Evolutionary conservation across 345 rosid genomes (phyloP).

Genomic region (Rubroshorea leprosula): DNA sequence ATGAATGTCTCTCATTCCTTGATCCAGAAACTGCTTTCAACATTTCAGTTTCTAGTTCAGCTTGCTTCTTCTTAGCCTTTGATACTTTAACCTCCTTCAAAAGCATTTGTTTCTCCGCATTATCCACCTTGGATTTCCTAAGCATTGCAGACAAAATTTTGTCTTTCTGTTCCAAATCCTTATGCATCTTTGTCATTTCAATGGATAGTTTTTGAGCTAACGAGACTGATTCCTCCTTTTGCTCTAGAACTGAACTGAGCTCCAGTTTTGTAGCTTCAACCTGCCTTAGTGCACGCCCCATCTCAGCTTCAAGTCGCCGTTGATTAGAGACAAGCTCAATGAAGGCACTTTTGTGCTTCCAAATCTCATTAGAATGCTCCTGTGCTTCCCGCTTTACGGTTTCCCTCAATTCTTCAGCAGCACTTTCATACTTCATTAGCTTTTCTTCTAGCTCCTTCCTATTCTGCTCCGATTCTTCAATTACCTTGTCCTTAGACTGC

Average conservation of each 20-base stretch:
- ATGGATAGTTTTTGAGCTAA: conserved; percentile 49
- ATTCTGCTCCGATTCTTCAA: conserved; percentile 51
- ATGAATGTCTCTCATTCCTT: conserved; percentile 59
- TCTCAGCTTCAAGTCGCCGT: conserved; percentile 81
- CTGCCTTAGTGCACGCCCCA: conserved; percentile 65
- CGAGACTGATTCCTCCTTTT: conserved; percentile 49
- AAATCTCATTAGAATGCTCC: conserved; percentile 63
- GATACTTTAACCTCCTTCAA: conserved; percentile 55
- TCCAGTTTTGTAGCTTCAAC: conserved; percentile 58
- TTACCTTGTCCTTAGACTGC: conserved; percentile 47
- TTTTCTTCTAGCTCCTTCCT: conserved; percentile 54
- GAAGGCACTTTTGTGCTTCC: conserved; percentile 88
- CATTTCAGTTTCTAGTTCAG: conserved; percentile 61
- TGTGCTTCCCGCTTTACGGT: conserved; percentile 45
- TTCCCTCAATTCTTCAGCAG: conserved; percentile 54
- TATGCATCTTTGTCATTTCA: conserved; percentile 53
- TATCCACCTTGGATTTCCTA: conserved; percentile 69
- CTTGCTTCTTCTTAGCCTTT: conserved; percentile 62
- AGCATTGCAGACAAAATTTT: conserved; percentile 67
- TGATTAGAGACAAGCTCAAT: conserved; percentile 91
- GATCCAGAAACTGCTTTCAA: conserved; percentile 50
- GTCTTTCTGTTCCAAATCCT: conserved; percentile 80
- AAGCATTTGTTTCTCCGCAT: conserved; percentile 61
- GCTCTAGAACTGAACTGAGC: conserved; percentile 39
- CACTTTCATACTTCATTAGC: conserved; percentile 35